Base-by-base conservation (phyloP, 2,329 filamentous ascomycete genomes). In the Mollisia scopiformis region DNA sequence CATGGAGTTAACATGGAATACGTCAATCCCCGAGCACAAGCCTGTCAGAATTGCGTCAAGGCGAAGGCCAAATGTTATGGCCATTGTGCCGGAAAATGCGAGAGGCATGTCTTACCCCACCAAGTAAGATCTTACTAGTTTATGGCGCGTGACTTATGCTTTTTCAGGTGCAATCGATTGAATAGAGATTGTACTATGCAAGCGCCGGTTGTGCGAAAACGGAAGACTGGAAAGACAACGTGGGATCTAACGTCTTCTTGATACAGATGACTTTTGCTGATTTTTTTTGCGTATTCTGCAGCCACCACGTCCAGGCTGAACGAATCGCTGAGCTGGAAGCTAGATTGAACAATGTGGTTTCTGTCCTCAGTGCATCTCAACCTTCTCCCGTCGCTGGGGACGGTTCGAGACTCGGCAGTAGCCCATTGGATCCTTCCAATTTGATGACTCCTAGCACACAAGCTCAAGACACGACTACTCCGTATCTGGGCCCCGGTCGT, bases 11-110 rank as follows among this genome's bases (percentile, higher is more conserved):
- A 35, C 14, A 59, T 59, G 49, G 33, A 59, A 21, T 59, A 59
- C 37, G 19, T 54, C 28, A 59, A 59, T 49, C 51, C 57, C 31
- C 57, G 57, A 49, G 61, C 61, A 37, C 49, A 63, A 35, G 54
- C 61, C n/a, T 63, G 61, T 52, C 46, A 53, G 35, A 60, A 61
- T 46, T 63, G 61, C 30, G 55, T 50, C 23, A 61, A 61, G 47
- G 57, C 61, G 13, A 63, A 63, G 16, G 33, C 58, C 3, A 63
- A 63, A 25, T 63, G 61, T 35, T 55, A 55, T 39, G 51, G 52
- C n/a, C 49, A 50, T n/a, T n/a, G 33, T 2, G 43, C 57, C 46
- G 50, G 50, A 25, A 54, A 31, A 33, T 62, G 60, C 30, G 60
- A 62, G 39, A 59, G 60, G 60, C 23, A 19, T 19, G 39, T 19